Evolutionary conservation across 192 early-diverging fungal species (phyloP).

Genomic region (Entrophospora sp.): DNA sequence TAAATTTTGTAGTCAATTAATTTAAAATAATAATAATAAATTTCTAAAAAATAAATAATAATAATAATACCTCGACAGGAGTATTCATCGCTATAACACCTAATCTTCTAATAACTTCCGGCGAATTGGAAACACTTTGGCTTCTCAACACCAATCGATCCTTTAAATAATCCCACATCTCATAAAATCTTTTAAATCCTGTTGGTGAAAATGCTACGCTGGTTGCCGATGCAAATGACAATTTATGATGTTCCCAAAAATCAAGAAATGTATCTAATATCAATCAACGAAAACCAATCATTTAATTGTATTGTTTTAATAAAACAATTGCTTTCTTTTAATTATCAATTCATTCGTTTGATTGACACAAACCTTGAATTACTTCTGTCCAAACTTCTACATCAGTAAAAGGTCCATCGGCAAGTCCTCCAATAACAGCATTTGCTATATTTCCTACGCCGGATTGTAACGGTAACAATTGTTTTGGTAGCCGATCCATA

Average conservation of each 20-base stretch:
- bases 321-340: neutral
- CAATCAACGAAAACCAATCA: neutral
- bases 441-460: conserved; percentile 40
- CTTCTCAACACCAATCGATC: conserved; percentile 30
- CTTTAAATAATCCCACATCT: conserved; percentile 31
- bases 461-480: conserved; percentile 30
- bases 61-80: conserved; percentile 24
- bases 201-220: conserved; percentile 34
- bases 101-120: conserved; percentile 35
- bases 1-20: neutral
- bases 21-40: neutral
- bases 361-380: conserved; percentile 21
- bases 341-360: neutral
- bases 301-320: neutral
- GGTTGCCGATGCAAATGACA: conserved; percentile 20
- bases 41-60: neutral
- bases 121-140: conserved; percentile 36
- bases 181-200: conserved; percentile 32
- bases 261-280: conserved; percentile 28
- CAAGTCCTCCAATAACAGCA: conserved; percentile 34
- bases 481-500: conserved; percentile 28
- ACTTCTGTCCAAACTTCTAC: conserved; percentile 39
- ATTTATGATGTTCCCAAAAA: conserved; percentile 20
- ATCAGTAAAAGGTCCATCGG: conserved; percentile 27
- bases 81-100: conserved; percentile 39